Conservation (phyloP, 1,284 basidiomycete species). For the Entoloma clypeatum region DNA sequence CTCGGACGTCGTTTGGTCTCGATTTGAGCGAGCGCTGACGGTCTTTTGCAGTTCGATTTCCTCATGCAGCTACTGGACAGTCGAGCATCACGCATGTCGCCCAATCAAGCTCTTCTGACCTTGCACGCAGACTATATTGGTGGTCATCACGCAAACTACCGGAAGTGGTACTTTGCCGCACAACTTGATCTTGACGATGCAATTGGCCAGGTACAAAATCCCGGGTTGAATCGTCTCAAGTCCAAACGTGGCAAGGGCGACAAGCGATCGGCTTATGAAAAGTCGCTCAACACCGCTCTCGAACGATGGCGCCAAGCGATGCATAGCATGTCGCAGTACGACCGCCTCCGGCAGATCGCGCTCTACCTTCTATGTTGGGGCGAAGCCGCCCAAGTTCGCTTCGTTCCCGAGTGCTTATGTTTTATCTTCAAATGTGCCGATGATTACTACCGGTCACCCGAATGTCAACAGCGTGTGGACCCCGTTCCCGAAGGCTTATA, state of each 20-base stretch:
- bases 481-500: slow-evolving; percentile 96
- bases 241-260: slow-evolving; percentile 50
- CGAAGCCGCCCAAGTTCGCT: slow-evolving; percentile 98
- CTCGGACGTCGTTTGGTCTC: slow-evolving; percentile 6
- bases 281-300: slow-evolving; percentile 84
- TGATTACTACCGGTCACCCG: slow-evolving; percentile 99
- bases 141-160: slow-evolving; percentile 94
- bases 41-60: slow-evolving; percentile 80
- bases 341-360: slow-evolving; percentile 94
- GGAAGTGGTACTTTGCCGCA: slow-evolving; percentile 99
- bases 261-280: slow-evolving; percentile 57
- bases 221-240: slow-evolving; percentile 80
- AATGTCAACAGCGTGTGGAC: slow-evolving; percentile 93
- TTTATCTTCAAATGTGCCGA: slow-evolving; percentile 99
- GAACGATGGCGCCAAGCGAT: slow-evolving; percentile 97
- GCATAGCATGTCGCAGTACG: slow-evolving; percentile 99
- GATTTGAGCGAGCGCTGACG: slow-evolving; percentile 12
- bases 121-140: slow-evolving; percentile 99
- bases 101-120: slow-evolving; percentile 91
- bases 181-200: slow-evolving; percentile 99
- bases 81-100: slow-evolving; percentile 95
- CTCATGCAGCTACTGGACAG: slow-evolving; percentile 98
- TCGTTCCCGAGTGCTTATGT: slow-evolving; percentile 94
- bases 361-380: slow-evolving; percentile 97
- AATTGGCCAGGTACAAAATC: slow-evolving; percentile 89